Base-by-base conservation (phyloP, 2,329 filamentous ascomycete species). In the Aspergillus sergii region DNA sequence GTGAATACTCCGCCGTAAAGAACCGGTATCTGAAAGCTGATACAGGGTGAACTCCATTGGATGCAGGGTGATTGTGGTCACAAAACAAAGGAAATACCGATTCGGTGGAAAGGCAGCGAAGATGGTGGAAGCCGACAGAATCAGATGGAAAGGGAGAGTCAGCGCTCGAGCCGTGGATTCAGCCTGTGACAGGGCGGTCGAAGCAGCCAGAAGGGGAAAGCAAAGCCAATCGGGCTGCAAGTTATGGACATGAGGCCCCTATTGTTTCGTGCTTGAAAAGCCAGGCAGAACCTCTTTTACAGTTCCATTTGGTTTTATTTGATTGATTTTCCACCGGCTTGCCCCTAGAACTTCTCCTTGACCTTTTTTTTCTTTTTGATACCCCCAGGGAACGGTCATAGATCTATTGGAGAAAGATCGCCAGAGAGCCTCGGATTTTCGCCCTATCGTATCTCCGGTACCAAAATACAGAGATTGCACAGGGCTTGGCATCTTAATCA, bases 101-200 rank as follows among this genome's bases (percentile, higher is more conserved):
- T 16, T 23, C 46, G 36, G 57, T 59, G 53, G 72, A 74, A 76
- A 60, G 56, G 54, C 58, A 63, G 63, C 48, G 75, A 76, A 76
- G 53, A n/a, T n/a, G 59, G 65, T 74, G 71, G 75, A 78, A 78
- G 57, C 19, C 36, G 63, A 55, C 60, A 64, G 75, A 78, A 77
- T 65, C 64, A 45, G 26, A 67, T 71, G 45, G 70, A 72, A 71
- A 51, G 59, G 57, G 64, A 43, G 66, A 73, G 69, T 63, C 59
- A 57, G 54, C 69, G 71, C 71, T 73, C 70, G 72, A 72, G 68
- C 74, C 73, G 70, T 60, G 46, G 51, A 68, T 65, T 60, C 54
- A 56, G 62, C 45, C 62, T 59, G 59, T 62, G 61, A 65, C 64
- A 51, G 57, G 45, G 19, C 12, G 19, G 48, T 66, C 64, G 63